These are phyloP conservation scores for Rosa multiflora DNA, from an alignment of 306 rosid species.

Conservation along the genomic window DNA sequence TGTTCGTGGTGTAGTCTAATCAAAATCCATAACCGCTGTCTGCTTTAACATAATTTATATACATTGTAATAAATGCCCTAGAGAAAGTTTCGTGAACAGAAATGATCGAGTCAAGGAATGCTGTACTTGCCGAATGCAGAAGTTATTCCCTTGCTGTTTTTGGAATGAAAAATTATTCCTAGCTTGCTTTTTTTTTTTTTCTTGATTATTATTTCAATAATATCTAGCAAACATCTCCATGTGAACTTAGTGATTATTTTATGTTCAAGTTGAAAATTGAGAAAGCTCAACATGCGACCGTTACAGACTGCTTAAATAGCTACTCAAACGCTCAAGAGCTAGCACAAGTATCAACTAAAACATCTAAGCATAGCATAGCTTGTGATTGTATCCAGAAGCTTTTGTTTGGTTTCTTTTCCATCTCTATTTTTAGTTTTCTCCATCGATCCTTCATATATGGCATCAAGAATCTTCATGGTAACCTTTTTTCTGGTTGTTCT, in stretches of 20 bases:
- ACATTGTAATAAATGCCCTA: slow-evolving; percentile 37
- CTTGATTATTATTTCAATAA: slow-evolving; percentile 23
- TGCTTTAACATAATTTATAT: slow-evolving; percentile 8
- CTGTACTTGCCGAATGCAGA: slow-evolving; percentile 44
- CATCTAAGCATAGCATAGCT: neutral
- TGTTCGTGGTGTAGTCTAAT: slow-evolving; percentile 74
- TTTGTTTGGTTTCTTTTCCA: neutral
- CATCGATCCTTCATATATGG: slow-evolving; percentile 30
- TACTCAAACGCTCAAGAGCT: slow-evolving; percentile 11
- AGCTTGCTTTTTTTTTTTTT: slow-evolving; percentile 3
- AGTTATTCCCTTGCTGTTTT: slow-evolving; percentile 42
- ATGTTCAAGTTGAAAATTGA: slow-evolving; percentile 32
- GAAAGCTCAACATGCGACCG: slow-evolving; percentile 50
- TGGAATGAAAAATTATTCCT: slow-evolving; percentile 45
- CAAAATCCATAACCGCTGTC: slow-evolving; percentile 35
- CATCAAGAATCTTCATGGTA: slow-evolving; percentile 22
- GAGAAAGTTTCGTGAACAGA: slow-evolving; percentile 18
- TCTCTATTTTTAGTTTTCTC: neutral
- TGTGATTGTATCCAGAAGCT: neutral
- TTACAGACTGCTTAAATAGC: slow-evolving; percentile 58
- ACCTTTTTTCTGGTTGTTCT: slow-evolving; percentile 27
- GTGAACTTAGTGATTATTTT: slow-evolving; percentile 47
- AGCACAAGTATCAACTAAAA: slow-evolving; percentile 12
- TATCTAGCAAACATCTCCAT: slow-evolving; percentile 49
- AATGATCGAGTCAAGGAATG: slow-evolving; percentile 24